A percentile compares a stretch with the other conserved stretches of the same genome.
phyloP scores from a whole-genome alignment of 495 filamentous ascomycete species.

The Daldinia bambusicola region DNA sequence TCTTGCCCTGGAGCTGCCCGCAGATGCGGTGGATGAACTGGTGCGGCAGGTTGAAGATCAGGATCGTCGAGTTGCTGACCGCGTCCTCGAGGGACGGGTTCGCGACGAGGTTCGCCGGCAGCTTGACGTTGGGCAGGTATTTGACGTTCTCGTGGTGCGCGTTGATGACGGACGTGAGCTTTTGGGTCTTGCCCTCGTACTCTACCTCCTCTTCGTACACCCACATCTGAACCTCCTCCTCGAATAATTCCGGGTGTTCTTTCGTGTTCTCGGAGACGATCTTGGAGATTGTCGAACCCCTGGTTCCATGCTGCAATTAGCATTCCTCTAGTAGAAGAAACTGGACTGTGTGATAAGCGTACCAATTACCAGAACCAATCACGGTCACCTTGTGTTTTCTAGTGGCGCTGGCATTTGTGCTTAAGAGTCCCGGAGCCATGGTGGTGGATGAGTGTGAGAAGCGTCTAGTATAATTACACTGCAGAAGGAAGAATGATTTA shows the following conservation, averaged over 20 bases:
- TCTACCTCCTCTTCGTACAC: conserved; percentile 89
- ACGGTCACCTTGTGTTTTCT: conserved; percentile 94
- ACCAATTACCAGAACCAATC: conserved; percentile 98
- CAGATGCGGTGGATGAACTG: conserved; percentile 95
- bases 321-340: neutral
- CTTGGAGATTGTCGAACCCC: conserved; percentile 96
- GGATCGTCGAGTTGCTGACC: conserved; percentile 82
- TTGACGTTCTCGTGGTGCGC: conserved; percentile 94
- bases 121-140: conserved; percentile 84
- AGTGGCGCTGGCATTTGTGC: conserved; percentile 42
- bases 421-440: conserved; percentile 41
- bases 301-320: conserved; percentile 47
- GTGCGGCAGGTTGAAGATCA: conserved; percentile 97
- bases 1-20: conserved; percentile 84
- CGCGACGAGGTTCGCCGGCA: conserved; percentile 89
- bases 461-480: conserved; percentile 17
- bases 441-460: conserved; percentile 23
- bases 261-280: conserved; percentile 92
- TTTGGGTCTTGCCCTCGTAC: conserved; percentile 76
- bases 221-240: conserved; percentile 95
- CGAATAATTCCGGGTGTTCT: conserved; percentile 80
- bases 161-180: conserved; percentile 93
- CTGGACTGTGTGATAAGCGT: conserved; percentile 40
- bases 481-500: conserved; percentile 12
- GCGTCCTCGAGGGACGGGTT: conserved; percentile 87